These are phyloP conservation scores for Excoecaria cochinchinensis DNA, from an alignment of 345 rosid species.

Conservation along the genomic window DNA sequence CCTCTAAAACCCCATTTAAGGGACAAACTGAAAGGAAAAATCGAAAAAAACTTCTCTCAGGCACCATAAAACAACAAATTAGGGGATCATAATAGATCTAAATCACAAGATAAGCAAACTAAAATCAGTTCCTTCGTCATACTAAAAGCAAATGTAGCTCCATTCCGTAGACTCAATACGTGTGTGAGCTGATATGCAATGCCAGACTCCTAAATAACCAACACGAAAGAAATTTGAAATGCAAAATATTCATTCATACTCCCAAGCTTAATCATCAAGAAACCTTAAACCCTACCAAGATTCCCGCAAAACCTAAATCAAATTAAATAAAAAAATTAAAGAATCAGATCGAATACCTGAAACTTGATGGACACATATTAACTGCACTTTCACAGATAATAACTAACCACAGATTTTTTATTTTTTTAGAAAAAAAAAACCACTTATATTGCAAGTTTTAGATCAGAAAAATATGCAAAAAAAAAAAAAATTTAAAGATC, in stretches of 20 bases:
- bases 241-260: background rate
- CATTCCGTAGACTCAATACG: background rate
- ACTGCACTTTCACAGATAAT: background rate
- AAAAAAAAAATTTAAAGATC: background rate
- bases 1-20: too few relatives aligned
- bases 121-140: background rate
- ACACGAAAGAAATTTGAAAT: background rate
- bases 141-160: background rate
- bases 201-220: background rate
- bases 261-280: background rate
- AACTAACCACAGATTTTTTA: background rate
- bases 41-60: background rate
- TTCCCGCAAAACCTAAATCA: constrained; percentile 16
- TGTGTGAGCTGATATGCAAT: background rate
- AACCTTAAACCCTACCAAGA: constrained; percentile 27
- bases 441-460: background rate
- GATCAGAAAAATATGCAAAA: background rate
- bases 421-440: background rate
- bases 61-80: background rate
- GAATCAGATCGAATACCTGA: background rate
- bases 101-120: background rate
- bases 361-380: background rate
- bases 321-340: background rate
- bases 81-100: background rate
- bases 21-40: background rate